These are phyloP conservation scores for Lyophyllum atratum DNA, from an alignment of 768 basidiomycete genomes.

Conservation along the genomic window DNA sequence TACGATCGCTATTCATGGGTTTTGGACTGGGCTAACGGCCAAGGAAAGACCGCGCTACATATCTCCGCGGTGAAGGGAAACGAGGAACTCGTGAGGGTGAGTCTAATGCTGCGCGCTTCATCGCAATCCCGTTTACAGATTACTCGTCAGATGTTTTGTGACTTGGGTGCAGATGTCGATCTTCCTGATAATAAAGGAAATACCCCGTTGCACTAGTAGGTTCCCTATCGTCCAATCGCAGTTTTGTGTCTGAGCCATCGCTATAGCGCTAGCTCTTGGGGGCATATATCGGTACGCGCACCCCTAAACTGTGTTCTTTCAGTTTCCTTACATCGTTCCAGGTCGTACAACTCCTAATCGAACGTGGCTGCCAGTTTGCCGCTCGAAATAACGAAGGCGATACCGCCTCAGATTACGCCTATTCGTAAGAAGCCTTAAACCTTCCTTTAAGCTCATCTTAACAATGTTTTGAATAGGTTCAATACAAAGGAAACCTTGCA, in stretches of 20 bases:
- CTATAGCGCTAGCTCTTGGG: slow-evolving; percentile 83
- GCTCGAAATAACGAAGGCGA: slow-evolving; percentile 91
- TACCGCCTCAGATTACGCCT: slow-evolving; percentile 91
- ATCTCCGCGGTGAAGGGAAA: slow-evolving; percentile 88
- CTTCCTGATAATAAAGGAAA: slow-evolving; percentile 91
- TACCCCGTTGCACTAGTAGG: slow-evolving; percentile 91
- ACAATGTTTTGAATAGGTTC: slow-evolving; percentile 43
- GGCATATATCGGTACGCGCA: slow-evolving; percentile 68
- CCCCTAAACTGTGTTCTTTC: slow-evolving; percentile 3
- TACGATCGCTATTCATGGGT: slow-evolving; percentile 85
- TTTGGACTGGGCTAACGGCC: slow-evolving; percentile 89
- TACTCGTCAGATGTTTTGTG: slow-evolving; percentile 76
- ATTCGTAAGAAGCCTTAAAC: slow-evolving; percentile 56
- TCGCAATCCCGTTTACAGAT: background rate
- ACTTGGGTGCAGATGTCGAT: slow-evolving; percentile 88
- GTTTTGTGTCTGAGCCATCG: slow-evolving; percentile 4
- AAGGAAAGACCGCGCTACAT: slow-evolving; percentile 90
- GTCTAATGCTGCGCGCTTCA: slow-evolving; percentile 27
- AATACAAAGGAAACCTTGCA: slow-evolving; percentile 78
- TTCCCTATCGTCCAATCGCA: slow-evolving; percentile 16
- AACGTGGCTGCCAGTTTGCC: slow-evolving; percentile 82
- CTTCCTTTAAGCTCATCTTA: background rate
- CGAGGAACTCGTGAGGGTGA: slow-evolving; percentile 82
- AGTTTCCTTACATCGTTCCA: slow-evolving; percentile 28
- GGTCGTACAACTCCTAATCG: slow-evolving; percentile 85